Evolutionary conservation across 176 grass and related monocot species (phyloP).

Genomic region (Thinopyrum elongatum): DNA sequence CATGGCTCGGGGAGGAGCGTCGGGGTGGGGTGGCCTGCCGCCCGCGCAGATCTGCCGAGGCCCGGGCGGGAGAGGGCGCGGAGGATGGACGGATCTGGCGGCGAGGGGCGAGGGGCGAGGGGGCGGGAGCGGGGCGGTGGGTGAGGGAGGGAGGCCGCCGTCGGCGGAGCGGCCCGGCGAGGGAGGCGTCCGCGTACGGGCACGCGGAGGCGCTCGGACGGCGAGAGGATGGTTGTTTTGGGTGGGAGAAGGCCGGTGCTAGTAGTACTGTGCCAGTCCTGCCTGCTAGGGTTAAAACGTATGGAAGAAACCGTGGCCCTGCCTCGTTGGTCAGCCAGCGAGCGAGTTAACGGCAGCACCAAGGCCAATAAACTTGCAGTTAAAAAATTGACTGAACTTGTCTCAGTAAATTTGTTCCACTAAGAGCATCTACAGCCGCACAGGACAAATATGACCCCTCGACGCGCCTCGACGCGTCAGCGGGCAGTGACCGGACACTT

Average conservation of each 20-base stretch:
- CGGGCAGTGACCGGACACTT: no score
- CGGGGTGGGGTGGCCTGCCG: neutral
- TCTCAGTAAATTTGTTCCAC: no score
- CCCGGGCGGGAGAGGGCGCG: neutral
- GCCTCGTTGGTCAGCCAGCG: neutral
- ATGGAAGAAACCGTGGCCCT: neutral
- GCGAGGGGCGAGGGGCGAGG: neutral
- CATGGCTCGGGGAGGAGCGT: neutral
- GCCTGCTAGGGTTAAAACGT: neutral
- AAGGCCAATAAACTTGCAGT: neutral
- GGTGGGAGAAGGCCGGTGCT: slow-evolving; percentile 6
- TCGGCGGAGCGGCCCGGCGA: neutral
- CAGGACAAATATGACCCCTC: no score
- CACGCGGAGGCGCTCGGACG: neutral
- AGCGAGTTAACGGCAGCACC: neutral
- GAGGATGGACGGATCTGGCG: neutral
- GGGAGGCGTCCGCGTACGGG: neutral
- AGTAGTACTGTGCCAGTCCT: neutral
- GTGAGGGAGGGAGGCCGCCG: neutral
- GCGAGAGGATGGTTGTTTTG: neutral
- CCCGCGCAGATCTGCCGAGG: slow-evolving; percentile 10
- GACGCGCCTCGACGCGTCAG: no score
- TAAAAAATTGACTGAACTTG: neutral
- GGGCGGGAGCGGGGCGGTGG: neutral
- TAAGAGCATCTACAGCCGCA: no score